Conservation (phyloP, 139 green algal species). For the Diplosphaera chodatii region DNA sequence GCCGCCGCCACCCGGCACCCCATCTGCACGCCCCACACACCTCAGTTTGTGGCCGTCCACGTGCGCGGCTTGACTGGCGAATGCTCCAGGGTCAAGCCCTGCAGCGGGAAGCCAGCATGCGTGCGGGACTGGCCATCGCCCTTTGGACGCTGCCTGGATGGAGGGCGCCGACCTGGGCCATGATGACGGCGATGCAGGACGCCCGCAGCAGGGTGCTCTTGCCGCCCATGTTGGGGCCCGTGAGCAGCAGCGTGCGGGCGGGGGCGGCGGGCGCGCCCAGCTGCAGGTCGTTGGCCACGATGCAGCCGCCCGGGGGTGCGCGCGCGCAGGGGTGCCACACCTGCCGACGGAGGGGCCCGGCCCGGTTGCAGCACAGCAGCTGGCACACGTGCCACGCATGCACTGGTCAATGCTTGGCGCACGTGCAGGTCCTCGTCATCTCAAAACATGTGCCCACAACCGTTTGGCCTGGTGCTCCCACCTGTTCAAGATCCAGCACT, state of each 20-base stretch:
- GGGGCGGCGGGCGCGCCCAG: slow-evolving; percentile 25
- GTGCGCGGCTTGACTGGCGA: too few relatives aligned
- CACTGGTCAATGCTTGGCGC: too few relatives aligned
- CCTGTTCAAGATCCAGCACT: slow-evolving; percentile 27
- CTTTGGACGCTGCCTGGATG: too few relatives aligned
- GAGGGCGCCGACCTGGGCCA: slow-evolving; percentile 46
- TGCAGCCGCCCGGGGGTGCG: not conserved
- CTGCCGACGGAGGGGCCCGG: too few relatives aligned
- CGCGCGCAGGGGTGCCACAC: slow-evolving; percentile 53
- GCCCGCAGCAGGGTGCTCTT: slow-evolving; percentile 50
- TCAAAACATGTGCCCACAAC: too few relatives aligned
- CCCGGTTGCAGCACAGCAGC: too few relatives aligned
- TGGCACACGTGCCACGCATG: too few relatives aligned
- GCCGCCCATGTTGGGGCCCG: slow-evolving; percentile 52
- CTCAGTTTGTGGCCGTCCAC: too few relatives aligned
- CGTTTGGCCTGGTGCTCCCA: slow-evolving; percentile 63
- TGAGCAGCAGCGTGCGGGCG: slow-evolving; percentile 53
- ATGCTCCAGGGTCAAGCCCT: too few relatives aligned
- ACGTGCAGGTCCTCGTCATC: too few relatives aligned
- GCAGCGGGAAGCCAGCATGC: too few relatives aligned
- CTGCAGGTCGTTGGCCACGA: slow-evolving; percentile 50
- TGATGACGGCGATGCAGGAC: slow-evolving; percentile 35
- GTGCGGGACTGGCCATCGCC: too few relatives aligned
- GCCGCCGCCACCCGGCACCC: slow-evolving; percentile 40
- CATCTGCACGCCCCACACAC: slow-evolving; percentile 7